These are phyloP conservation scores for Dactylellina parvicollis DNA, from an alignment of 2,329 filamentous ascomycete genomes.

Conservation along the genomic window DNA sequence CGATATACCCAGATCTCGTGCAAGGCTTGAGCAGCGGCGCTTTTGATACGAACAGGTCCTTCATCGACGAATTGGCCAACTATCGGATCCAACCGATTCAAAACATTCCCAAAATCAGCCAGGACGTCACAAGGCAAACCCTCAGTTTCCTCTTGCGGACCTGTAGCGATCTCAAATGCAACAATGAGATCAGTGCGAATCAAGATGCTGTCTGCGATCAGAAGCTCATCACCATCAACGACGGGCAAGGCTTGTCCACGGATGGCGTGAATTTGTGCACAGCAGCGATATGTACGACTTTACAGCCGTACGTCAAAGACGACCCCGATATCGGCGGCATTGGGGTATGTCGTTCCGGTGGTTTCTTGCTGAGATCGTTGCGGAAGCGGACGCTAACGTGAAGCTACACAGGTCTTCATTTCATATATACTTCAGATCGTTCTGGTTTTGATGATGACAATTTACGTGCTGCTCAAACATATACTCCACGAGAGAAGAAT, in stretches of 20 bases:
- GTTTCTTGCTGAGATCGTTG: background rate
- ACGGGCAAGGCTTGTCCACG: slow-evolving; percentile 10
- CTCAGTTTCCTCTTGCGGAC: slow-evolving; percentile 17
- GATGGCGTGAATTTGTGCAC: slow-evolving; percentile 21
- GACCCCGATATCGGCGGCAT: slow-evolving; percentile 51
- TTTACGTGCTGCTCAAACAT: slow-evolving; percentile 45
- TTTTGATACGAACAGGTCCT: slow-evolving; percentile 29
- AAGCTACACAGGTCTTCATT: slow-evolving; percentile 32
- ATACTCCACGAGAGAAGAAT: slow-evolving; percentile 40
- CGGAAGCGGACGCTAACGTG: background rate
- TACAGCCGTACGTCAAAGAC: slow-evolving; percentile 32
- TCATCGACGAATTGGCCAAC: slow-evolving; percentile 33
- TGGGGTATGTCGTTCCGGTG: slow-evolving; percentile 20
- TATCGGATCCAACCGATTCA: slow-evolving; percentile 27
- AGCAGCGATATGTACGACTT: slow-evolving; percentile 36
- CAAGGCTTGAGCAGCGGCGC: slow-evolving; percentile 21
- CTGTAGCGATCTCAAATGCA: slow-evolving; percentile 35
- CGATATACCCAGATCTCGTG: slow-evolving; percentile 36
- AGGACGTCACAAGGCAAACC: slow-evolving; percentile 21
- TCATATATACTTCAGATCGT: slow-evolving; percentile 49
- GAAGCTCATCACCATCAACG: slow-evolving; percentile 1
- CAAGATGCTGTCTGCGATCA: slow-evolving; percentile 11
- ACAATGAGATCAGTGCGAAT: slow-evolving; percentile 16
- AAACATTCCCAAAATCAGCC: slow-evolving; percentile 23
- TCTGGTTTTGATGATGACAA: slow-evolving; percentile 46